Evolutionary conservation across 2,329 filamentous ascomycete genomes (phyloP), one percentile per base, ranked within the genome.

Genomic region (Epichloe coenophiala): DNA sequence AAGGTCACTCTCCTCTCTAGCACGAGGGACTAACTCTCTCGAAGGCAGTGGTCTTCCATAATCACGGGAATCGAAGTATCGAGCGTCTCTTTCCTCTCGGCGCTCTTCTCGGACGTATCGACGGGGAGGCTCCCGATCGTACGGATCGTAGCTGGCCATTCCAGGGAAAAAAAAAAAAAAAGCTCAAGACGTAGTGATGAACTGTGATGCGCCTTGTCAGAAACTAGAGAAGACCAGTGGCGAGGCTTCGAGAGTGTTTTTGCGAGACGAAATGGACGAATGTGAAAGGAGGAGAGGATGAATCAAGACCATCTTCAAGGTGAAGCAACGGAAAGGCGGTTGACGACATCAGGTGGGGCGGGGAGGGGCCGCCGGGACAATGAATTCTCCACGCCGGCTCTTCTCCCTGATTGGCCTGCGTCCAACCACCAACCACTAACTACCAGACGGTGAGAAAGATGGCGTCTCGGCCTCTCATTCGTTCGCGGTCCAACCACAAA

Each of bases 1-100:
- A 27, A 84, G 70, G 44, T 83, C 82, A 65, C 84, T 89, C 60
- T 88, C 84, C 63, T 90, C 83, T 56, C 84, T 82, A 47, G 71
- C 63, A 27, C 77, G 72, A 37, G 77, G 76, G 12, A 83, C 68
- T 7, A 83, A 69, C 41, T 81, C 78, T 53, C 71, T 74, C 33
- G 69, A 68, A 43, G 68, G 64, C 47, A 72, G 65, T 33, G 67
- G 64, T 56, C 69, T 70, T 51, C 71, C 62, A 56, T 73, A 72
- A 35, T 79, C 76, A 57, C 74, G 71, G 36, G 70, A 58, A 17
- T 81, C 77, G 54, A 72, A 67, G 57, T 77, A 77, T 57, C 76
- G 75, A 52, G 74, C 68, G 39, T 77, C 74, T 41, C 68, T 67
- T 45, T 75, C 71, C 43, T 75, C 71, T 45, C 73, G 70, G 37